These are phyloP conservation scores for Fusarium tanahbumbuense DNA, from an alignment of 2,329 filamentous ascomycete species.

Conservation along the genomic window DNA sequence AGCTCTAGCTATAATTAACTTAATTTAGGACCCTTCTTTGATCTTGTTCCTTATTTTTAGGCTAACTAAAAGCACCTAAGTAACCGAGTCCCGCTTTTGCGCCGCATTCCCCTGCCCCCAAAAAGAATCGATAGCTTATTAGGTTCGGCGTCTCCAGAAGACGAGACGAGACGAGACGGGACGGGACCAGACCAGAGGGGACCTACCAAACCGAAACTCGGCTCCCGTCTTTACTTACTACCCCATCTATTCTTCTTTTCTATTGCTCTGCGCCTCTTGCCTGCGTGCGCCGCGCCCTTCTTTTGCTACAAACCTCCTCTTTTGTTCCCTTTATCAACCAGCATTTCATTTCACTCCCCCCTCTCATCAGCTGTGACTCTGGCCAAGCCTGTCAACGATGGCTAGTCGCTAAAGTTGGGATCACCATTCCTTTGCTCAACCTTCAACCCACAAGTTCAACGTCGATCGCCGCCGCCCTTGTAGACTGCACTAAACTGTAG, in stretches of 20 bases:
- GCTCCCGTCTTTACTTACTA: constrained; percentile 21
- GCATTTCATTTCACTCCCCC: background rate
- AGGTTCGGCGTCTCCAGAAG: constrained; percentile 38
- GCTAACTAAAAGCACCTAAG: constrained; percentile 9
- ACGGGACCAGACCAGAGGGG: background rate
- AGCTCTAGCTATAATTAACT: constrained; percentile 9
- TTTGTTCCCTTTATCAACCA: background rate
- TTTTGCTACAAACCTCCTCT: constrained; percentile 4
- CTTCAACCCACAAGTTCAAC: constrained; percentile 26
- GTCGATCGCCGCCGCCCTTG: constrained; percentile 17
- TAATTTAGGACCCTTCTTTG: constrained; percentile 3
- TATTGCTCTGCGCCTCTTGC: constrained; percentile 25
- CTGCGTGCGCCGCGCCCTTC: constrained; percentile 10
- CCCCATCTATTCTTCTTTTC: constrained; percentile 10
- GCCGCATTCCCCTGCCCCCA: constrained; percentile 37
- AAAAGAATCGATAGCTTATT: constrained; percentile 18
- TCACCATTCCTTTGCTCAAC: constrained; percentile 29
- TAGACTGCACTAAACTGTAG: background rate
- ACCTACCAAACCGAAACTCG: constrained; percentile 10
- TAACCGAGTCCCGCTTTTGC: constrained; percentile 31
- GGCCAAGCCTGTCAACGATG: constrained; percentile 34
- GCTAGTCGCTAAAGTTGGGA: constrained; percentile 37
- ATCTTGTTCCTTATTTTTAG: constrained; percentile 28
- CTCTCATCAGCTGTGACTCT: constrained; percentile 21
- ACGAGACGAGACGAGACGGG: constrained; percentile 10